Conservation (phyloP, 495 filamentous ascomycete genomes). For the Aspergillus steynii region DNA sequence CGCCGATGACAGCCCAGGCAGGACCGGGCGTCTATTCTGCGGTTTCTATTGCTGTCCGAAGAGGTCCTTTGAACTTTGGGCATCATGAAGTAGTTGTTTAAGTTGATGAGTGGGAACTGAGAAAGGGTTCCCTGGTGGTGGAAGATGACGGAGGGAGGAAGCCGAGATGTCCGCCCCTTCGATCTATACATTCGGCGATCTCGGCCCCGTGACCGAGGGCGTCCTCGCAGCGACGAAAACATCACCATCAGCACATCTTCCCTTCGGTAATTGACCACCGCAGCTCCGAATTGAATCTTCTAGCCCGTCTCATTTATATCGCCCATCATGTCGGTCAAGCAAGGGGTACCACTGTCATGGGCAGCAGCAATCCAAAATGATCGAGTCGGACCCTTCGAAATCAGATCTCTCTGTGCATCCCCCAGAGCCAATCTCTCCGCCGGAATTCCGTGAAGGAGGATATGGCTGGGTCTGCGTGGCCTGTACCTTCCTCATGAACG, state of each 20-base stretch:
- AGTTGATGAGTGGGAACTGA: background rate
- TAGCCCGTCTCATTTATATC: background rate
- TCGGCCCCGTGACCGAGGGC: background rate
- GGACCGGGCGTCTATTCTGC: background rate
- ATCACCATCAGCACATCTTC: background rate
- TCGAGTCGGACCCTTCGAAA: background rate
- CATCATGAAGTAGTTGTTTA: background rate
- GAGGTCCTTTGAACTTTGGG: background rate
- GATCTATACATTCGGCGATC: background rate
- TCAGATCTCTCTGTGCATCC: background rate
- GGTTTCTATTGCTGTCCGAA: background rate
- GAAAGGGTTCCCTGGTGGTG: background rate
- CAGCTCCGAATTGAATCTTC: background rate
- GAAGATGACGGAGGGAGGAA: background rate
- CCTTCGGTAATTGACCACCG: background rate
- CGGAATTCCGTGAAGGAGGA: slow-evolving; percentile 31
- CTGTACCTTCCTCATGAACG: slow-evolving; percentile 35
- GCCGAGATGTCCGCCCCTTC: background rate
- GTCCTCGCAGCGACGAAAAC: background rate
- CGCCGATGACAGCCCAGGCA: background rate
- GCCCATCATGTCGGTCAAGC: background rate
- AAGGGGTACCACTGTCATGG: background rate
- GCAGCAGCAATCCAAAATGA: background rate
- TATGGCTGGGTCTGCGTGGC: slow-evolving; percentile 48
- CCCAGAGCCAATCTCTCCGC: background rate